Conservation (phyloP, 192 early-diverging fungal species). For the Podila epigama region DNA sequence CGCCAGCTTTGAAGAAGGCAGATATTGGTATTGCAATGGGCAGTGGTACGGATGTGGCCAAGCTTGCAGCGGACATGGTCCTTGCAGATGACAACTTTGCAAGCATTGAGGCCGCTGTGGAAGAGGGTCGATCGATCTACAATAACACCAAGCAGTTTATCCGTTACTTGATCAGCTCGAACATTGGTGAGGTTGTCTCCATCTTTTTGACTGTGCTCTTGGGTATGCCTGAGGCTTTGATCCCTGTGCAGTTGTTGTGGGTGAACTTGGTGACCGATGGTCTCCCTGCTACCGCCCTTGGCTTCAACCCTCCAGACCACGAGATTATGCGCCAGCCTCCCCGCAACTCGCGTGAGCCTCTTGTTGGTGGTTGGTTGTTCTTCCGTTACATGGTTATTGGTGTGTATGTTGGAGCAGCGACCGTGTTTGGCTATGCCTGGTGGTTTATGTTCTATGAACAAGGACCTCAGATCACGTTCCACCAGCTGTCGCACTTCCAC, state of each 20-base stretch:
- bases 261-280: conserved; percentile 99
- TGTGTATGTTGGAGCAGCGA: conserved; percentile 90
- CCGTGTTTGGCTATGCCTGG: conserved; percentile 98
- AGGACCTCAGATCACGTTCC: conserved; percentile 90
- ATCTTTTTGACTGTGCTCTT: conserved; percentile 98
- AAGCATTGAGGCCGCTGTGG: conserved; percentile 96
- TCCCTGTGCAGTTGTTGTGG: conserved; percentile 98
- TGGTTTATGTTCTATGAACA: conserved; percentile 94
- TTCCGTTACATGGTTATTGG: conserved; percentile 94
- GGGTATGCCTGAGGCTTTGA: conserved; percentile 96
- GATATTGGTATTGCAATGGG: conserved; percentile 99
- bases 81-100: conserved; percentile 99
- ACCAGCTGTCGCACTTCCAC: conserved; percentile 95
- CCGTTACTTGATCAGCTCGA: conserved; percentile 96
- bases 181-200: conserved; percentile 98
- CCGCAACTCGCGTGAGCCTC: conserved; percentile 82
- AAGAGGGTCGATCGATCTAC: conserved; percentile 98
- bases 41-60: conserved; percentile 97
- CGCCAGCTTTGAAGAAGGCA: conserved; percentile 96
- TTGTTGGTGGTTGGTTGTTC: conserved; percentile 95
- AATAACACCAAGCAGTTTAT: conserved; percentile 99
- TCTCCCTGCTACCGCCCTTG: conserved; percentile 96
- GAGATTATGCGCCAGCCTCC: conserved; percentile 96
- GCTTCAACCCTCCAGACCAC: conserved; percentile 96
- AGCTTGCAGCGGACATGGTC: conserved; percentile 98